Evolutionary conservation across 2,329 filamentous ascomycete genomes (phyloP).

Genomic region (Aaosphaeria pasadenensis): DNA sequence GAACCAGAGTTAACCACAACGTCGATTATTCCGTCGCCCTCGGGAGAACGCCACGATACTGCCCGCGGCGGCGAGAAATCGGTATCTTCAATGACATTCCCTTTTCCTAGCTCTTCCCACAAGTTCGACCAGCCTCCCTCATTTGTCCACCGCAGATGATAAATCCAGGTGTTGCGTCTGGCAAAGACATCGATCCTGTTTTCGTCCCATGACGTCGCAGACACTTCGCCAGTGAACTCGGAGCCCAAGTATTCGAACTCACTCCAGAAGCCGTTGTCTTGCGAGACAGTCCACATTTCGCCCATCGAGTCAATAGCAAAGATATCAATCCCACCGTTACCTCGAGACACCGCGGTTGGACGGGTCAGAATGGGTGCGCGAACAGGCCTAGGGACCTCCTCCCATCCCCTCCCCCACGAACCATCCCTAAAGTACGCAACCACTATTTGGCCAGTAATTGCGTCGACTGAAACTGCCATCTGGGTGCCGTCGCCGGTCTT

Average conservation of each 20-base stretch:
- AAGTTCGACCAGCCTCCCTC: not conserved
- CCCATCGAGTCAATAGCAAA: conserved; percentile 4
- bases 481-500: conserved; percentile 1
- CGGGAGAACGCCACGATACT: not conserved
- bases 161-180: not conserved
- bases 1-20: not conserved
- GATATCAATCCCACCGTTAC: conserved; percentile 3
- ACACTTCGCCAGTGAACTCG: conserved; percentile 3
- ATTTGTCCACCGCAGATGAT: not conserved
- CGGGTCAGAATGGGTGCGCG: not conserved
- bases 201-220: conserved; percentile 7
- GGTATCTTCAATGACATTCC: not conserved
- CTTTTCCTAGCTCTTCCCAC: not conserved
- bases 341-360: conserved; percentile 4
- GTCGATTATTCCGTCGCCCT: conserved; percentile 5
- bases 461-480: conserved; percentile 6
- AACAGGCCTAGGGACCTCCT: conserved; percentile 3
- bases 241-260: conserved; percentile 4
- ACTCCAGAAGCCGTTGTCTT: conserved; percentile 5
- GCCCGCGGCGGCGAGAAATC: not conserved
- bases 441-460: conserved; percentile 4
- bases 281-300: conserved; percentile 4
- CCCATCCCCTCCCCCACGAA: conserved; percentile 5
- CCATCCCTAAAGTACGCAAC: conserved; percentile 4
- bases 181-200: conserved; percentile 9